Base-by-base conservation (phyloP, 1,284 basidiomycete species). In the Cutaneotrichosporon daszewskae region DNA sequence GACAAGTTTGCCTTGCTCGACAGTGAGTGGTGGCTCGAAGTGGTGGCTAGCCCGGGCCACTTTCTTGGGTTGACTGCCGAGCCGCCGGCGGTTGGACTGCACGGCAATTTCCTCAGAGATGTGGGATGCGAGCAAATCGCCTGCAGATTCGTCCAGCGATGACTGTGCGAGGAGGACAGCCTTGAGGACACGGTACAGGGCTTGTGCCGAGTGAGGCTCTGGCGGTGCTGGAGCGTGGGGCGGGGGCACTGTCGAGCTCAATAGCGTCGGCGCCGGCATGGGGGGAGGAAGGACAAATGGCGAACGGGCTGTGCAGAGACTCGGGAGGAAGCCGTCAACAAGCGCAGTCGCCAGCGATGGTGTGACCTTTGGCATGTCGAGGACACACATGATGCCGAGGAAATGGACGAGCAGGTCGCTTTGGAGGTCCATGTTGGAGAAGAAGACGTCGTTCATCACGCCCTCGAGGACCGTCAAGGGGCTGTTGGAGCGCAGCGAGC, bases 21-120 rank as follows among this genome's bases (percentile, higher is more conserved):
- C 4, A 9, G 23, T 39, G 32, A 53, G 18, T 20, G 16, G 14
- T 6, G n/a, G 27, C 35, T 9, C 26, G 27, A 23, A n/a, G 32
- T 13, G 37, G 31, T 24, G 29, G 12, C 22, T 18, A 7, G 11
- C 16, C 12, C 20, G 18, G 14, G 5, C n/a, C 37, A 17, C 26
- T 23, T 42, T 29, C 29, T 7, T 5, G 18, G 19, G 20, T 32
- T 50, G 35, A 1, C 18, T 29, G 1, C 37, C 43, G 4, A 43
- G 40, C 1, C 51, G 39, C 1, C 33, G 20, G 14, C 50, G 37
- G n/a, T n/a, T n/a, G n/a, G n/a, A n/a, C 32, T 59, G 55, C 40
- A 45, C 54, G 13, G 40, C 42, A 19, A 64, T 35, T 40, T 64
- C 62, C 4, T 59, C 53, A 6, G 55, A 34, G 4, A 64, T 27